Evolutionary conservation across 2,329 filamentous ascomycete genomes (phyloP).

Genomic region (Hypoxylon sp.): DNA sequence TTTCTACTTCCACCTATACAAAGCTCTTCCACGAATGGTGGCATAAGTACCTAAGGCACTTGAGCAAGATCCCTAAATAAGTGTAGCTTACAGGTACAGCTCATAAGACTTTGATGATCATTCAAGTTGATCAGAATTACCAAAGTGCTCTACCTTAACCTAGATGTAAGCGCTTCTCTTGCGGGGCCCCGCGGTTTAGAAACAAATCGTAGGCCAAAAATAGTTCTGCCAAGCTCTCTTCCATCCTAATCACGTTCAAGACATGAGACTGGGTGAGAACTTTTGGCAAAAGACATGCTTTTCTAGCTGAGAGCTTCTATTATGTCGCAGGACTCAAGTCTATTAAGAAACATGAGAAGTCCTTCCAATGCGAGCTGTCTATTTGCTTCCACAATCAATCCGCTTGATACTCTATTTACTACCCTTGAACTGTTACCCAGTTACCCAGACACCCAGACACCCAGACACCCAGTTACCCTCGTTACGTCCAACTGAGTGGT

Average conservation of each 20-base stretch:
- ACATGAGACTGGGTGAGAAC: neutral
- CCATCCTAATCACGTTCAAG: neutral
- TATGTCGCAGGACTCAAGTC: neutral
- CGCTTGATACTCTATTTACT: neutral
- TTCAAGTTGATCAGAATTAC: neutral
- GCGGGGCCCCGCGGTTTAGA: neutral
- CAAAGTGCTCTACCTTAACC: neutral
- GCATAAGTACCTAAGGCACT: neutral
- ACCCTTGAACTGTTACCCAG: slow-evolving; percentile 1
- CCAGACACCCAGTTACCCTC: slow-evolving; percentile 4
- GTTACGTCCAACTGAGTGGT: slow-evolving; percentile 7
- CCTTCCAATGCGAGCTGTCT: neutral
- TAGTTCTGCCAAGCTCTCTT: neutral
- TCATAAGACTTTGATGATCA: neutral
- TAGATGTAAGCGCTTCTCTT: neutral
- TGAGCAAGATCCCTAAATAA: neutral
- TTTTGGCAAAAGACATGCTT: neutral
- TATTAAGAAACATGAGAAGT: neutral
- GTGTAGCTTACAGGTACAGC: neutral
- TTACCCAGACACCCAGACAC: too few relatives aligned
- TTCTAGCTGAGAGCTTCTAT: neutral
- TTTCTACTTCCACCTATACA: too few relatives aligned
- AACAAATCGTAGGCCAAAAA: neutral
- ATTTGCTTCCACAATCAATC: neutral
- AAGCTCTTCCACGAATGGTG: neutral